Evolutionary conservation across 768 basidiomycete genomes (phyloP).

Genomic region (Coprinellus aureogranulatus): DNA sequence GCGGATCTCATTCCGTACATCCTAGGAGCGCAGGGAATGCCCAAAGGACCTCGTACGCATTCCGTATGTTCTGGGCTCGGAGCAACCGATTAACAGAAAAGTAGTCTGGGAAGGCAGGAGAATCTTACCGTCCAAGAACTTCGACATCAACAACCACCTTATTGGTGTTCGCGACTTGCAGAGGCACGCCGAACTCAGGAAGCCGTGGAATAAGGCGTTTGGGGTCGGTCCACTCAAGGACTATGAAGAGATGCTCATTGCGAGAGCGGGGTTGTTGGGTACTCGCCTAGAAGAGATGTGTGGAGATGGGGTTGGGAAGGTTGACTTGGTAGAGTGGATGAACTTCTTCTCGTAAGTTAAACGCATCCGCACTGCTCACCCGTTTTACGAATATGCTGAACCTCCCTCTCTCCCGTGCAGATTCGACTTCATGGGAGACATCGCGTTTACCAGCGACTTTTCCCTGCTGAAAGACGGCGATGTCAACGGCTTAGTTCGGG

Average conservation of each 20-base stretch:
- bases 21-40: conserved; percentile 47
- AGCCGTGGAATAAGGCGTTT: conserved; percentile 44
- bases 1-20: conserved; percentile 38
- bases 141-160: conserved; percentile 13
- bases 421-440: conserved; percentile 40
- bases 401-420: conserved; percentile 8
- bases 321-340: conserved; percentile 13
- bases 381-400: not conserved
- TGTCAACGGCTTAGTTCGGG: conserved; percentile 19
- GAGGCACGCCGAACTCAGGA: conserved; percentile 37
- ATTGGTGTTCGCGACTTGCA: conserved; percentile 24
- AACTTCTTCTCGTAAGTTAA: conserved; percentile 15
- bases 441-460: conserved; percentile 34
- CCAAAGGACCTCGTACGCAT: conserved; percentile 50
- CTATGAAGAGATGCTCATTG: conserved; percentile 33
- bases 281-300: conserved; percentile 21
- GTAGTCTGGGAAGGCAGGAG: conserved; percentile 43
- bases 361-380: not conserved
- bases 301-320: conserved; percentile 13
- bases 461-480: conserved; percentile 26
- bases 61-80: not conserved
- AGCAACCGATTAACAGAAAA: not conserved
- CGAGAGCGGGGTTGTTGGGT: conserved; percentile 30
- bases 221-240: conserved; percentile 35
- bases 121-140: conserved; percentile 28